Percentiles rank a stretch among this genome's conserved stretches.
Evolutionary conservation across 805 yeast genomes (phyloP).

Genomic region (Kodamaea jinghongensis): DNA sequence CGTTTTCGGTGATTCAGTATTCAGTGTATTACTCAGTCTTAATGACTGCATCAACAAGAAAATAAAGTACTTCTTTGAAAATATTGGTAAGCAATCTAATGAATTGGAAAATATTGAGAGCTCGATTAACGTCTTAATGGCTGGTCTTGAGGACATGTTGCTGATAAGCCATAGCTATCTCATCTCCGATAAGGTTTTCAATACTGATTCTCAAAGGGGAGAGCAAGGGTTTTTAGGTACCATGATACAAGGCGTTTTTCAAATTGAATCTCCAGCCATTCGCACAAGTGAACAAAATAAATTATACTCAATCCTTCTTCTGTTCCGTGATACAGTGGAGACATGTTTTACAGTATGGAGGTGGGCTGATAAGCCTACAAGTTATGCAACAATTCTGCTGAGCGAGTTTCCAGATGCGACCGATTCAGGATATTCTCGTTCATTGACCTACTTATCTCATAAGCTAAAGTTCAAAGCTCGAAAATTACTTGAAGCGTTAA

Average conservation of each 20-base stretch:
- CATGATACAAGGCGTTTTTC: constrained; percentile 77
- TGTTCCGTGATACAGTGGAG: constrained; percentile 59
- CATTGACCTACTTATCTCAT: constrained; percentile 45
- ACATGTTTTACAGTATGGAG: constrained; percentile 67
- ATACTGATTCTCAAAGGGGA: constrained; percentile 13
- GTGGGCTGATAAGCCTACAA: constrained; percentile 48
- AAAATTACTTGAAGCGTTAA: constrained; percentile 60
- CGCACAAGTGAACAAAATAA: constrained; percentile 51
- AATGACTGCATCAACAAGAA: constrained; percentile 49
- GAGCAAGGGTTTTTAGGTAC: constrained; percentile 56
- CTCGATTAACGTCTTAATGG: constrained; percentile 44
- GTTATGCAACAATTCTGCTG: constrained; percentile 13
- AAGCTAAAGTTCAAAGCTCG: constrained; percentile 68
- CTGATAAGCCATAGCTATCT: constrained; percentile 56
- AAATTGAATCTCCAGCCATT: constrained; percentile 60
- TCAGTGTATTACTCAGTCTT: constrained; percentile 53
- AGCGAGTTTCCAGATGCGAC: neutral
- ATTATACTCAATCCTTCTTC: constrained; percentile 53
- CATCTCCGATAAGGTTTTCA: constrained; percentile 11
- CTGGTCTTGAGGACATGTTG: constrained; percentile 67
- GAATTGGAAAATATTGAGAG: constrained; percentile 37
- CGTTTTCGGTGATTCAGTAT: constrained; percentile 50
- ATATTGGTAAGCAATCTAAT: constrained; percentile 16
- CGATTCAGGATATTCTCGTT: constrained; percentile 12
- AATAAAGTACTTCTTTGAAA: constrained; percentile 30